Evolutionary conservation across 2,329 filamentous ascomycete species (phyloP).

Genomic region (Fusarium illudens): DNA sequence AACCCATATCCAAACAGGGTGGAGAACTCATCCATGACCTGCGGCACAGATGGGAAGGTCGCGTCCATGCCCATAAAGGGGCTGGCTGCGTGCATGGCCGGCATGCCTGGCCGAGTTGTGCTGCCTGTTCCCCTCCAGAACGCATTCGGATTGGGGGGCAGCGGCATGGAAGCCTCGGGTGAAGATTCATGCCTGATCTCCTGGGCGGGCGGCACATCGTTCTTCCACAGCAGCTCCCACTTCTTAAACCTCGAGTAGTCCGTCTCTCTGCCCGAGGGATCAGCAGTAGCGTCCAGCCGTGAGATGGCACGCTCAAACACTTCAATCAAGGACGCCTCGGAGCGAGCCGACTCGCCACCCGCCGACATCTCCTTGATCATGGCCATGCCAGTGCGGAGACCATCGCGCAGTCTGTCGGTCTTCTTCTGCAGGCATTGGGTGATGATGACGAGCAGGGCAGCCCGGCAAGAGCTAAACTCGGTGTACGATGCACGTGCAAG

Average conservation of each 20-base stretch:
- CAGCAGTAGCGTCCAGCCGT: slow-evolving; percentile 55
- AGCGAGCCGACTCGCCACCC: slow-evolving; percentile 61
- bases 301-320: slow-evolving; percentile 59
- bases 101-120: slow-evolving; percentile 36
- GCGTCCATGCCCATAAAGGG: slow-evolving; percentile 50
- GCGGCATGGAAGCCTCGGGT: slow-evolving; percentile 33
- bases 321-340: slow-evolving; percentile 62
- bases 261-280: slow-evolving; percentile 52
- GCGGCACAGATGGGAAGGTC: slow-evolving; percentile 50
- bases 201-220: slow-evolving; percentile 43
- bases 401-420: slow-evolving; percentile 53
- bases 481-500: slow-evolving; percentile 64
- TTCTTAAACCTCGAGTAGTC: slow-evolving; percentile 61
- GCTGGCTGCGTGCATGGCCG: slow-evolving; percentile 42
- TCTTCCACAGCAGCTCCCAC: slow-evolving; percentile 60
- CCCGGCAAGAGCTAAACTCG: slow-evolving; percentile 64
- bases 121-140: slow-evolving; percentile 38
- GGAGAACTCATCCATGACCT: slow-evolving; percentile 50
- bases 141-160: slow-evolving; percentile 34
- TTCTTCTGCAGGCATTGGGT: slow-evolving; percentile 51
- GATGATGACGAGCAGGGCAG: slow-evolving; percentile 59
- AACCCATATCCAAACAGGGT: slow-evolving; percentile 45
- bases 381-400: slow-evolving; percentile 58
- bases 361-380: slow-evolving; percentile 63
- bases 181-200: slow-evolving; percentile 40